A percentile compares a stretch with the other conserved stretches of the same genome.
These are phyloP conservation scores for Wickerhamiella occidentalis DNA, from an alignment of 805 yeast species.

Conservation along the genomic window DNA sequence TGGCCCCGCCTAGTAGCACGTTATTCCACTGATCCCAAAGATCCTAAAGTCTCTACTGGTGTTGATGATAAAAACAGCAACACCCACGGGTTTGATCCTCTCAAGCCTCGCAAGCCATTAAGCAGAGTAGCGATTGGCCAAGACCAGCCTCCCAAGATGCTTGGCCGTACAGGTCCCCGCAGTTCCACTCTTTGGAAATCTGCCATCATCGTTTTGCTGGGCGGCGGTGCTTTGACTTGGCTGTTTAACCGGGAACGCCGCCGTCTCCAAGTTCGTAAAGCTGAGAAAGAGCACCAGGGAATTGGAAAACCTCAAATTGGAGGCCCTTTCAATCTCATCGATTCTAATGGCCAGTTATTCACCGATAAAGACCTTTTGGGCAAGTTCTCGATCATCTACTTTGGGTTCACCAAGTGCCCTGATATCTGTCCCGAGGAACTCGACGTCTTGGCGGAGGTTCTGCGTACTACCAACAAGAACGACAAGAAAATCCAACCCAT, in stretches of 20 bases:
- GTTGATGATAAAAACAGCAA: slow-evolving; percentile 17
- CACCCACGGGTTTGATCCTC: slow-evolving; percentile 22
- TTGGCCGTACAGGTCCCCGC: slow-evolving; percentile 30
- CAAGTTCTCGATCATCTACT: slow-evolving; percentile 74
- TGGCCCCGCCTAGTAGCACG: background rate
- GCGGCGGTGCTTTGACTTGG: slow-evolving; percentile 61
- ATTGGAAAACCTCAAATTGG: slow-evolving; percentile 89
- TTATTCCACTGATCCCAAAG: background rate
- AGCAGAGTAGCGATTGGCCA: slow-evolving; percentile 64
- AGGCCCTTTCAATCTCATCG: slow-evolving; percentile 69
- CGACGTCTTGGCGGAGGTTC: slow-evolving; percentile 72
- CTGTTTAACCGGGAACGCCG: slow-evolving; percentile 68
- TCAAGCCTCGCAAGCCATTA: slow-evolving; percentile 45
- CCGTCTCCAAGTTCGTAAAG: slow-evolving; percentile 57
- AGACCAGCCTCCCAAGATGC: slow-evolving; percentile 29
- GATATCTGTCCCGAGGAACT: slow-evolving; percentile 98
- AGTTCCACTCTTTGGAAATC: slow-evolving; percentile 58
- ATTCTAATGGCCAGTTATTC: slow-evolving; percentile 57
- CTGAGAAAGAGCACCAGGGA: slow-evolving; percentile 76
- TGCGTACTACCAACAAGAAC: slow-evolving; percentile 44
- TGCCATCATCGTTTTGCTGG: slow-evolving; percentile 47
- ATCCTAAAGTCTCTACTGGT: slow-evolving; percentile 8
- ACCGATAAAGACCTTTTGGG: slow-evolving; percentile 68
- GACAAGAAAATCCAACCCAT: slow-evolving; percentile 52
- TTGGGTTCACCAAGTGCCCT: slow-evolving; percentile 96